Base-by-base conservation (phyloP, 1,139 yeast species). In the Lodderomyces theae region DNA sequence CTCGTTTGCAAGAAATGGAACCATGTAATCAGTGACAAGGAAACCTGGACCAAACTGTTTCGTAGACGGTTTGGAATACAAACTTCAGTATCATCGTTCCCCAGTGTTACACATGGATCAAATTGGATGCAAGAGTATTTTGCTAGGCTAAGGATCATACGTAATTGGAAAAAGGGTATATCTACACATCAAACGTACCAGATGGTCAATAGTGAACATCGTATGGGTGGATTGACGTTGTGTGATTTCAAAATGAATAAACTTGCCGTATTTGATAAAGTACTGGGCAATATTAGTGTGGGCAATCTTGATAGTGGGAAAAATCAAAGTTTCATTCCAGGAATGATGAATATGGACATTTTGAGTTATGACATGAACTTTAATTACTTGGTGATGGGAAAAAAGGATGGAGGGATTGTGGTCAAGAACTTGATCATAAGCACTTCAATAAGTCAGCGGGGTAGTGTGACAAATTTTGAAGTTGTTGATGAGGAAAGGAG, bases 21-120 rank as follows among this genome's bases (percentile, higher is more conserved):
- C 43, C 52, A 54, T 34, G 67, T 80, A 5, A 72, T 81, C 4
- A 70, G 71, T 44, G 82, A 82, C 53, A 76, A 76, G 45, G 74
- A 72, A 38, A 69, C 82, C 5, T 83, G 90, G 90, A 71, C 72
- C 51, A 71, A 69, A 41, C 69, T 83, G 16, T 81, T 83, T 51
- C 59, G 63, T 19, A 53, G 66, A 19, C 68, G 67, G 41, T 76
- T 76, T 48, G 68, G 73, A 2, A 69, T 74, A 0, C 53, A 59
- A 11, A 51, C 54, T 2, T 43, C 52, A 11, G 82, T 82, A 53
- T 79, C 88, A 5, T 72, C 84, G 1, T 83, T 84, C 54, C 80
- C 88, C 3, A 72, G 84, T 1, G 61, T 77, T n/a, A 67, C 84
- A 0, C 64, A 73, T 23, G 73, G 83, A 0, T 51, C 50, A n/a